A percentile compares a stretch with the other conserved stretches of the same genome.
phyloP scores from a whole-genome alignment of 768 basidiomycete species.

The Macrolepiota fuliginosa region DNA sequence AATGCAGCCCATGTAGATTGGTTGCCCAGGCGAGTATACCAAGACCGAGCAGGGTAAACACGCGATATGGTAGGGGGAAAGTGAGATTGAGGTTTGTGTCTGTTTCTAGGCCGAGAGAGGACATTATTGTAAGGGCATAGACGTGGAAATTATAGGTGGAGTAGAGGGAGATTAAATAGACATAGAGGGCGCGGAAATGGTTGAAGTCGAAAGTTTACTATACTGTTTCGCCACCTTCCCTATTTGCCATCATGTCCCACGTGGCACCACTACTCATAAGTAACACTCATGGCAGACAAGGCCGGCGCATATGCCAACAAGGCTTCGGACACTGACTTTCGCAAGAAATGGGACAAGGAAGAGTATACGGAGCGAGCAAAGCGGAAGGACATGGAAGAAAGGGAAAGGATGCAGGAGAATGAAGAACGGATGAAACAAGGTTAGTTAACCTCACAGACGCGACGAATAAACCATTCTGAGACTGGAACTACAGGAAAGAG shows the following conservation, averaged over 20 bases:
- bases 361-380: conserved; percentile 84
- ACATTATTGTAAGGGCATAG: conserved; percentile 14
- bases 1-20: conserved; percentile 83
- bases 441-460: conserved; percentile 23
- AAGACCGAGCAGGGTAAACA: conserved; percentile 72
- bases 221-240: background rate
- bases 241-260: conserved; percentile 3
- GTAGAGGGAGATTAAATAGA: background rate
- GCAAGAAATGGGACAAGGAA: conserved; percentile 95
- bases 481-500: conserved; percentile 64
- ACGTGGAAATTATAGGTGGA: background rate
- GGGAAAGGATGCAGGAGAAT: conserved; percentile 82
- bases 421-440: conserved; percentile 85
- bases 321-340: conserved; percentile 69
- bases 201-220: background rate
- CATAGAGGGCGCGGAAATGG: background rate
- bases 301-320: conserved; percentile 40
- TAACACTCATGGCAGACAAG: conserved; percentile 34
- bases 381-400: conserved; percentile 76
- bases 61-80: conserved; percentile 92
- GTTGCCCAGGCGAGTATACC: conserved; percentile 91
- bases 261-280: background rate
- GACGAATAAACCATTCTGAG: conserved; percentile 1
- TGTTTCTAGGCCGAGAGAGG: conserved; percentile 18
- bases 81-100: conserved; percentile 49